Conservation (phyloP, 163 green algal genomes). For the Chlorella variabilis region DNA sequence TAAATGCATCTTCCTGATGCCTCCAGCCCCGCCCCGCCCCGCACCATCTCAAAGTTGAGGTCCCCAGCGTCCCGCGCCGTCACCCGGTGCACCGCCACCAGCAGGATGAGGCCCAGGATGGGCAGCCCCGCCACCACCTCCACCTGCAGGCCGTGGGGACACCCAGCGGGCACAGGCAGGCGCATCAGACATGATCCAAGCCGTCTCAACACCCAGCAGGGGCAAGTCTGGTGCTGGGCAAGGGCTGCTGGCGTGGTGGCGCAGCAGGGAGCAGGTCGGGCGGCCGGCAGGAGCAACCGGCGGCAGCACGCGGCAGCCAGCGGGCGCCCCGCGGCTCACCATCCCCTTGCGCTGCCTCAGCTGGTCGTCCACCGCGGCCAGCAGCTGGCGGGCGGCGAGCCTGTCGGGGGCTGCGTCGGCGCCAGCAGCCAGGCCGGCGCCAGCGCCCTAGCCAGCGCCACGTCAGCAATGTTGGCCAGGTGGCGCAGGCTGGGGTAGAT, state of each 20-base stretch:
- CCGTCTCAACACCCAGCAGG: too few species aligned
- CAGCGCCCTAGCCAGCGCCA: neutral
- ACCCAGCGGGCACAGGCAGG: too few species aligned
- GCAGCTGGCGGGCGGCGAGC: too few species aligned
- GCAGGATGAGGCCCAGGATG: constrained; percentile 78
- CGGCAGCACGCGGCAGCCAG: too few species aligned
- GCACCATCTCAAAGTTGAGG: constrained; percentile 79
- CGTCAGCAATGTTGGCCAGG: constrained; percentile 37
- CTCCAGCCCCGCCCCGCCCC: too few species aligned
- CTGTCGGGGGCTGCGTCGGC: constrained; percentile 1
- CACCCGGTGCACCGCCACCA: constrained; percentile 71
- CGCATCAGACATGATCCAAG: too few species aligned
- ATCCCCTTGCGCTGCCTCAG: neutral
- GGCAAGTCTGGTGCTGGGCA: too few species aligned
- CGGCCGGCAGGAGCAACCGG: too few species aligned
- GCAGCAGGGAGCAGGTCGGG: too few species aligned
- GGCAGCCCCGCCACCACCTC: neutral
- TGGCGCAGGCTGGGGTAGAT: constrained; percentile 38
- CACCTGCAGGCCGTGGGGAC: neutral
- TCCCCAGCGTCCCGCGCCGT: constrained; percentile 31
- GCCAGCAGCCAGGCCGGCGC: constrained; percentile 36
- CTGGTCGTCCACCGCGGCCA: neutral
- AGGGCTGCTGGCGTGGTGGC: too few species aligned
- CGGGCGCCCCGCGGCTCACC: neutral
- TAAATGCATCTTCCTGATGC: too few species aligned